Evolutionary conservation across 2,329 filamentous ascomycete genomes (phyloP), one percentile per base, ranked within the genome.

Genomic region (Neonectria sp.): DNA sequence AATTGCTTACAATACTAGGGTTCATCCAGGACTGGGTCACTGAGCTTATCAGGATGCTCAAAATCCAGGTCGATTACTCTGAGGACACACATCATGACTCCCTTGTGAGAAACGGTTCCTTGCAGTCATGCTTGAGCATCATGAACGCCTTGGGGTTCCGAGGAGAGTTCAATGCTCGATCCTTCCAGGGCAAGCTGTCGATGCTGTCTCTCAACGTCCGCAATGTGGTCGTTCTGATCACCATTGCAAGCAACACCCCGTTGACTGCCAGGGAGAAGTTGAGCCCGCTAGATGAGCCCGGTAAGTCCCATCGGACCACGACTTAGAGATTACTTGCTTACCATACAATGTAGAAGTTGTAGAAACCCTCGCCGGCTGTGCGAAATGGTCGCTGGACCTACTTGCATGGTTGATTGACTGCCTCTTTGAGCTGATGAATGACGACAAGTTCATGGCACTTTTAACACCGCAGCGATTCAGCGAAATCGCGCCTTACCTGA

Each of bases 21-120:
- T 90, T 92, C 70, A 83, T 89, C 60, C 84, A 86, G 48, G 85
- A 90, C 65, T 90, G 91, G 84, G 83, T 93, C 59, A 86, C 84
- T 46, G 91, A 93, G 70, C 83, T 95, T 13, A 90, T 93, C 59
- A 86, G 89, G 46, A 89, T 93, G 64, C 83, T 95, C 58, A 92
- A 91, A 69, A 86, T 93, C 33, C 90, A 91, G 56, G 89, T 95
- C 55, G 95, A 98, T 81, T 97, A 95, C 76, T 92, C 94, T 0
- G 88, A 93, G 55, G 93, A 97, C 67, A 84, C 89, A 2, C 87
- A 89, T 51, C 89, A 92, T 72, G 91, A 95, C 77, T 86, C 91
- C 65, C 83, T 97, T 37, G 88, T 96, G 70, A 86, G 91, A 67
- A 95, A 96, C 74, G 84, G 86, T 3, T 86, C 90, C 40, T 87